Percentiles rank a stretch among this genome's conserved stretches.
phyloP scores from a whole-genome alignment of 192 early-diverging fungal species.

The Spizellomyces punctatus region DNA sequence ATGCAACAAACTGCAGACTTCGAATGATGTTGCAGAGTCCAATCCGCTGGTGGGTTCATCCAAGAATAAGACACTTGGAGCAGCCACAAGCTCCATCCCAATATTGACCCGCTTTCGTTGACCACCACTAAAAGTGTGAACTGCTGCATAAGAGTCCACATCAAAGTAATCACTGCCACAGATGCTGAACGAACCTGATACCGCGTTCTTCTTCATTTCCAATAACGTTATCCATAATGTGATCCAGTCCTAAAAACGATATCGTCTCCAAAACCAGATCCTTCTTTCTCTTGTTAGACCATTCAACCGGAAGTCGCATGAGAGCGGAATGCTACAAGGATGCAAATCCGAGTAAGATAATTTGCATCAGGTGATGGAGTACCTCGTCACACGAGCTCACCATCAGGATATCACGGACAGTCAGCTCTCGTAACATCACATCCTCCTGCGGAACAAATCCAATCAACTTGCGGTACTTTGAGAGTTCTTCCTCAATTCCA shows the following conservation, averaged over 20 bases:
- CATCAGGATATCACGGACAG: slow-evolving; percentile 64
- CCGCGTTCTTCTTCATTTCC: slow-evolving; percentile 68
- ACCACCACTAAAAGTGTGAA: slow-evolving; percentile 48
- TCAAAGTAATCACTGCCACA: background rate
- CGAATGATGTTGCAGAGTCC: slow-evolving; percentile 65
- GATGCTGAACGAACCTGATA: slow-evolving; percentile 27
- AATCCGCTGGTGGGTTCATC: slow-evolving; percentile 77
- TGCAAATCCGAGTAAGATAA: background rate
- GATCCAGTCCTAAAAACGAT: slow-evolving; percentile 54
- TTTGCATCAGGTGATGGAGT: background rate
- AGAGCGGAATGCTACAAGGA: slow-evolving; percentile 55
- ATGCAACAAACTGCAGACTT: slow-evolving; percentile 64
- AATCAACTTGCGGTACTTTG: slow-evolving; percentile 65
- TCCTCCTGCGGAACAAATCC: slow-evolving; percentile 80
- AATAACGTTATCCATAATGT: slow-evolving; percentile 58
- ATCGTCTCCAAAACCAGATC: slow-evolving; percentile 61
- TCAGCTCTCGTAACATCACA: slow-evolving; percentile 67
- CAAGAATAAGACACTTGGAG: slow-evolving; percentile 66
- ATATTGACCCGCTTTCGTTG: slow-evolving; percentile 79
- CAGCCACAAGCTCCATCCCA: slow-evolving; percentile 68
- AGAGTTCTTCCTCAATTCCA: slow-evolving; percentile 57
- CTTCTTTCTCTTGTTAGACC: slow-evolving; percentile 44
- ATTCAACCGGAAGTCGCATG: slow-evolving; percentile 61
- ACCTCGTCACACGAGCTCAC: background rate
- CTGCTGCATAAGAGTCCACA: background rate